phyloP scores from a whole-genome alignment of 2,329 filamentous ascomycete genomes.

The Diplodia intermedia region DNA sequence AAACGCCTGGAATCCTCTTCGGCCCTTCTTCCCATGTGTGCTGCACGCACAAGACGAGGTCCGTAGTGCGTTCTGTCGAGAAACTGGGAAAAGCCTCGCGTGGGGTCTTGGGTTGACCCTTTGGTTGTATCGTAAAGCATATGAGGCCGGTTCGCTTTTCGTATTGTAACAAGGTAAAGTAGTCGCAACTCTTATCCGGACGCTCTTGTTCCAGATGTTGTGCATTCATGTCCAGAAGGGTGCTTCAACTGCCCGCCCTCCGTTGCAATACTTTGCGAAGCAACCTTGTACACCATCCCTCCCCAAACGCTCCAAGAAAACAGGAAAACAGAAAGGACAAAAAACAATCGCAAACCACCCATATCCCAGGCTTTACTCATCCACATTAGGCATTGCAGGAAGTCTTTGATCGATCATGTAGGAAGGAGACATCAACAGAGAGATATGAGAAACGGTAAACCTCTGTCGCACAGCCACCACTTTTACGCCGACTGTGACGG shows the following conservation, averaged over 20 bases:
- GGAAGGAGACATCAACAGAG: slow-evolving; percentile 13
- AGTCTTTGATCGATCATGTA: slow-evolving; percentile 13
- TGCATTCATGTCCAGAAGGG: too few species aligned
- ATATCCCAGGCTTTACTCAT: slow-evolving; percentile 18
- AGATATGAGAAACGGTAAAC: not conserved
- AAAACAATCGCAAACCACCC: not conserved
- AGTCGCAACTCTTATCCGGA: too few species aligned
- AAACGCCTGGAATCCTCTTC: slow-evolving; percentile 1
- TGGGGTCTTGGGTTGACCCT: not conserved
- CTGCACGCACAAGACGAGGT: not conserved
- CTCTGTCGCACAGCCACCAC: not conserved
- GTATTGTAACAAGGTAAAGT: too few species aligned
- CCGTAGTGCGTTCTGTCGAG: not conserved
- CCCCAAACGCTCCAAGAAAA: slow-evolving; percentile 8
- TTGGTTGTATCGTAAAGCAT: slow-evolving; percentile 11
- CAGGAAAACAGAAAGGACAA: not conserved
- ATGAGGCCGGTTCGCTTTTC: too few species aligned
- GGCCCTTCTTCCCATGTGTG: slow-evolving; percentile 8
- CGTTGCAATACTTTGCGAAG: too few species aligned
- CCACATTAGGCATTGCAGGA: slow-evolving; percentile 25
- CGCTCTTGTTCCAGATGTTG: too few species aligned
- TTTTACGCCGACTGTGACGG: not conserved
- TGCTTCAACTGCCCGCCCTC: too few species aligned
- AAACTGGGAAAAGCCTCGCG: not conserved
- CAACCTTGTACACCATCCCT: not conserved